phyloP scores from a whole-genome alignment of 2,329 filamentous ascomycete species.

The Fusarium sp. region DNA sequence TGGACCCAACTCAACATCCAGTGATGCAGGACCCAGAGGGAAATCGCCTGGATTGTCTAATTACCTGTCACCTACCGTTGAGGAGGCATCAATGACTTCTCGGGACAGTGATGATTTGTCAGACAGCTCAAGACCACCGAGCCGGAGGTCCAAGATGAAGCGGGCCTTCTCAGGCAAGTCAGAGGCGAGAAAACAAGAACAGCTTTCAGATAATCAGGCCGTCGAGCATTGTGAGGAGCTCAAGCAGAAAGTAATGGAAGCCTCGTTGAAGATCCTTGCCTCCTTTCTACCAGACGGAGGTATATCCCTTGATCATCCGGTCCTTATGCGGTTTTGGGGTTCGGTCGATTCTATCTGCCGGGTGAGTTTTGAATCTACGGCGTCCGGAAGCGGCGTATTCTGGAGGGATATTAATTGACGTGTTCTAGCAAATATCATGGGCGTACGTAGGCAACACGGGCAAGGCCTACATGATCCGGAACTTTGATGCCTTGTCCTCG shows the following conservation, averaged over 20 bases:
- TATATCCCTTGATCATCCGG: neutral
- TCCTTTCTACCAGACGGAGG: neutral
- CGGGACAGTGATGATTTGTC: neutral
- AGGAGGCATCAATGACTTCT: neutral
- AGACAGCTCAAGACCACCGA: neutral
- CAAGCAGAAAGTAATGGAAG: neutral
- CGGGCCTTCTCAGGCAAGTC: neutral
- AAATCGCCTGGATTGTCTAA: neutral
- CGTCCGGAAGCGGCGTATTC: neutral
- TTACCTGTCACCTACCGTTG: neutral
- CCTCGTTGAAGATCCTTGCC: neutral
- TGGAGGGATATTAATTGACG: neutral
- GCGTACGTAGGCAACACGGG: neutral
- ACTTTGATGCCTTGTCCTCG: neutral
- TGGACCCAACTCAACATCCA: neutral
- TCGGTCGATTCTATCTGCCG: neutral
- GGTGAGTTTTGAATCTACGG: neutral
- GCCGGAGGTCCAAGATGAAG: neutral
- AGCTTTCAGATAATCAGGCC: neutral
- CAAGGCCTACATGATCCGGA: neutral
- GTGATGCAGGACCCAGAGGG: neutral
- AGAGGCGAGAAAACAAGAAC: neutral
- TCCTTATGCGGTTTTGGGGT: neutral
- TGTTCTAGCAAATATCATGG: neutral
- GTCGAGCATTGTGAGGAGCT: neutral